Conservation (phyloP, 306 rosid species). For the Glycine tomentella region DNA sequence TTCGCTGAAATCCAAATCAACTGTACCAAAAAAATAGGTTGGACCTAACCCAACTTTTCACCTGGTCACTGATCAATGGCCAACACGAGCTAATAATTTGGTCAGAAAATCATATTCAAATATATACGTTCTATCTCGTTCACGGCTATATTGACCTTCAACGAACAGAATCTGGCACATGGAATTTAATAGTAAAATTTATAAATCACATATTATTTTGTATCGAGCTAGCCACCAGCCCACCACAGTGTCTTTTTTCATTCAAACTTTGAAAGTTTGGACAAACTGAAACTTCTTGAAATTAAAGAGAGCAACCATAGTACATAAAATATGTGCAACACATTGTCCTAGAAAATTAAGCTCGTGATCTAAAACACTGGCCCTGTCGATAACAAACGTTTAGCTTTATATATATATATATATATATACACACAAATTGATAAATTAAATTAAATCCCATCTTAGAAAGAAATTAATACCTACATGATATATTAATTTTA, state of each 20-base stretch:
- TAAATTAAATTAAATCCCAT: too few species aligned
- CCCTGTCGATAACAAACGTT: too few species aligned
- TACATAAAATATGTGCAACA: constrained; percentile 35
- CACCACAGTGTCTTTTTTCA: background rate
- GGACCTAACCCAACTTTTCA: constrained; percentile 47
- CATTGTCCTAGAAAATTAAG: background rate
- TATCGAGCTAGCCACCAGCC: background rate
- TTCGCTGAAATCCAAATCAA: background rate
- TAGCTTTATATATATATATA: too few species aligned
- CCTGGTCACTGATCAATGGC: constrained; percentile 28
- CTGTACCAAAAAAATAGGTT: constrained; percentile 19
- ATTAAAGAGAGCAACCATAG: background rate
- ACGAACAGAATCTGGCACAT: background rate
- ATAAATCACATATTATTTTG: constrained; percentile 35
- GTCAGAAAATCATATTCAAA: constrained; percentile 54
- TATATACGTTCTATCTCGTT: background rate
- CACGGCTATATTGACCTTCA: constrained; percentile 35
- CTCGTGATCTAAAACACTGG: background rate
- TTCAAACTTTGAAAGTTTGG: constrained; percentile 43
- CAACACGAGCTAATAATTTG: constrained; percentile 10
- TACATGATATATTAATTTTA: too few species aligned
- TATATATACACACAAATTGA: too few species aligned
- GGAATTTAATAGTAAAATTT: background rate
- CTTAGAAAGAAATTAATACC: too few species aligned
- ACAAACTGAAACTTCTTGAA: constrained; percentile 9